Base-by-base conservation (phyloP, 148 eudicot species). In the Chenopodium suecicum region DNA sequence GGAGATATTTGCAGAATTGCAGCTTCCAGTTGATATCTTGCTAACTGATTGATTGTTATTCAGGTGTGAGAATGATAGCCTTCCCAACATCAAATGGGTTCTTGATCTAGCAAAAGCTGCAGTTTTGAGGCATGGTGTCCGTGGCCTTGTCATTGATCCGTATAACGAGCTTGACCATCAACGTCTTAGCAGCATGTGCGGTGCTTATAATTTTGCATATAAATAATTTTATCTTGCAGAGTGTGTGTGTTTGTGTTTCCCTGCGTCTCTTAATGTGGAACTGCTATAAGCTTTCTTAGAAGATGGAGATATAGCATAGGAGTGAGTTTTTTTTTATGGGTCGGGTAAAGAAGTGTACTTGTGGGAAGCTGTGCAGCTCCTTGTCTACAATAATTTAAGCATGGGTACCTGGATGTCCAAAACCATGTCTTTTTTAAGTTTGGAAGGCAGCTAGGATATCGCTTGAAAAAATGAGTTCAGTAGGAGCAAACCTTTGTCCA, bases 121-220 rank as follows among this genome's bases (percentile, higher is more conserved):
- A 52, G 99, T 96, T 84, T 81, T 94, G 76, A 93, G 99, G 85
- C 91, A 96, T 87, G 99, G 99, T 32, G 89, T 96, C 63, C 91
- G 87, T 76, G 99, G 99, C 54, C 98, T 96, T 50, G 98, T 96
- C 44, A 96, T 96, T 84, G 99, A 96, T 84, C 98, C 98, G 7
- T 96, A 96, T 88, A 96, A 96, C 77, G 98, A 96, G 88, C 98
- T 96, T 87, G 99, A 96, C 86, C 99, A 96, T 90, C 99, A 94
- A 84, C 98, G 99, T 25, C 88, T 82, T 58, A 13, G 56, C 54
- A 88, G 78, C 88, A 90, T 86, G 98, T 96, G 66, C 89, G 97
- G 78, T 46, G 62, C 62, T 81, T 50, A 50, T 29, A n/a, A 74
- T 52, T 46, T 11, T 60, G 4, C 16, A 52, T 63, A 27, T n/a